phyloP scores from a whole-genome alignment of 129 eudicot species.

The Mikania micrantha region DNA sequence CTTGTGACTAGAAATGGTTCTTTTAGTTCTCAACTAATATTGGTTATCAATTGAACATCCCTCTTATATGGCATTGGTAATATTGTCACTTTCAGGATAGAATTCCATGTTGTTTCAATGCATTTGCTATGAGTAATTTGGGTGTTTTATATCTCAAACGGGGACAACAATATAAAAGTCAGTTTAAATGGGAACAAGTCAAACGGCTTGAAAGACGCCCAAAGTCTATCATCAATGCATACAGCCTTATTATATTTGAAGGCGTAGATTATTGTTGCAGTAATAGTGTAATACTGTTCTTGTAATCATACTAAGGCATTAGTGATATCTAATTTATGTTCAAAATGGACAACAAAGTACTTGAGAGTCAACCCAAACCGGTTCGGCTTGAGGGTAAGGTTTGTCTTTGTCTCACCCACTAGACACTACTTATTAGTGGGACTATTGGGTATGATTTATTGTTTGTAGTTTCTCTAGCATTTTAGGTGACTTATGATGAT shows the following conservation, averaged over 20 bases:
- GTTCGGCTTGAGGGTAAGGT: neutral
- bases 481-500: conserved; percentile 1
- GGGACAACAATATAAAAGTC: neutral
- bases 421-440: no score
- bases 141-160: neutral
- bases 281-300: neutral
- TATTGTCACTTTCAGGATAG: neutral
- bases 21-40: no score
- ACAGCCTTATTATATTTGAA: neutral
- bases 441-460: no score
- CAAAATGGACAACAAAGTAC: neutral
- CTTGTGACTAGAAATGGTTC: no score
- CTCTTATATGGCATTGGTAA: conserved; percentile 3
- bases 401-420: no score
- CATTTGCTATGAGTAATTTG: neutral
- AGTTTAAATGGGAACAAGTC: neutral
- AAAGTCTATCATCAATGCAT: neutral
- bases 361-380: neutral
- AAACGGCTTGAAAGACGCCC: neutral
- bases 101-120: neutral
- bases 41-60: no score
- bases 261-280: neutral
- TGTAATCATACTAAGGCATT: neutral
- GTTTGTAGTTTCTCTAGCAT: neutral
- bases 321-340: neutral